phyloP scores from a whole-genome alignment of 352 stramenopile species.

The Globisporangium cylindrosporum region DNA sequence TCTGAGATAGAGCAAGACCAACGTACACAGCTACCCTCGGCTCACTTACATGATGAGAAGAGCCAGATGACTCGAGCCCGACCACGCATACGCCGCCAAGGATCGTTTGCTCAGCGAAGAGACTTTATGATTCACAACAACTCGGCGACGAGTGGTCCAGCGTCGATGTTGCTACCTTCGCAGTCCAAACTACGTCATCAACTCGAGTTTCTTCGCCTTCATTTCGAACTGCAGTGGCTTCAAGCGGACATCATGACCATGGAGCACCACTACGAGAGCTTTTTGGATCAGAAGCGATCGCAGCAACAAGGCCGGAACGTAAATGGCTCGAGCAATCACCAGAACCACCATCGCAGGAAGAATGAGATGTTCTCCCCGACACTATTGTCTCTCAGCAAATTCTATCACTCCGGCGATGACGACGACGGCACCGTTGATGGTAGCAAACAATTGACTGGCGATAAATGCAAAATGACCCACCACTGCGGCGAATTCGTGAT shows the following conservation, averaged over 20 bases:
- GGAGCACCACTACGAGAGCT: conserved; percentile 38
- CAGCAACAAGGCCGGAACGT: conserved; percentile 12
- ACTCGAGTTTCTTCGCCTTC: conserved; percentile 30
- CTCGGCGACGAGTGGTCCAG: background rate
- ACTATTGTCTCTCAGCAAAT: conserved; percentile 11
- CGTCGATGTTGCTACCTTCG: background rate
- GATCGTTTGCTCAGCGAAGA: conserved; percentile 7
- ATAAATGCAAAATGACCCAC: background rate
- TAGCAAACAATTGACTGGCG: background rate
- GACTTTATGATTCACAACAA: background rate
- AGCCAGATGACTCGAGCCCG: background rate
- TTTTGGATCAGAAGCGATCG: conserved; percentile 35
- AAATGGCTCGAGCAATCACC: background rate
- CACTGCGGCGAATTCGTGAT: conserved; percentile 17
- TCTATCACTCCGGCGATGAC: conserved; percentile 3
- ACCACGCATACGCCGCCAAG: background rate
- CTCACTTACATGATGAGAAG: background rate
- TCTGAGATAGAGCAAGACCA: background rate
- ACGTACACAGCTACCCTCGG: background rate
- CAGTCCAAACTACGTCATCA: conserved; percentile 12
- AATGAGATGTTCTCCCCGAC: background rate
- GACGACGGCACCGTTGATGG: background rate
- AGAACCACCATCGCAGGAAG: background rate
- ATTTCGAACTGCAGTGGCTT: conserved; percentile 46
- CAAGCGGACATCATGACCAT: conserved; percentile 37